Evolutionary conservation across 2,329 filamentous ascomycete genomes (phyloP), one percentile per base, ranked within the genome.

Genomic region (Microdochium trichocladiopsis): DNA sequence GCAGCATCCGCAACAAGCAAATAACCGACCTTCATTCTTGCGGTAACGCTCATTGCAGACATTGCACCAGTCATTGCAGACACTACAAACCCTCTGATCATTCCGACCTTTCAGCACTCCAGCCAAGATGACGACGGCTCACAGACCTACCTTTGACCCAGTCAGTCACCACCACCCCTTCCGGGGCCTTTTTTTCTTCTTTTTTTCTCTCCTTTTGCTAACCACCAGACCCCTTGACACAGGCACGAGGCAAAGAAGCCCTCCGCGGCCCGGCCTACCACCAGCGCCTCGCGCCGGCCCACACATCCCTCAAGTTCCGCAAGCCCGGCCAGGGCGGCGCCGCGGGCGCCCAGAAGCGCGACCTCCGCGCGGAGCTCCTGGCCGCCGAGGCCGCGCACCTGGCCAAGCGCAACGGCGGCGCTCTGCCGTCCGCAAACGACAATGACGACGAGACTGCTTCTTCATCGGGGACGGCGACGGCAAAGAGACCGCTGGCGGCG

Each of bases 71-170:
- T 14, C 28, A 22, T 18, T 6, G 5, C 41, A 45, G 3, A 45
- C 16, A 18, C 41, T 21, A 21, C n/a, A n/a, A n/a, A n/a, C n/a
- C n/a, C n/a, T n/a, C n/a, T n/a, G n/a, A n/a, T n/a, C 36, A 16
- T 10, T 9, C 22, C 6, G 6, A 45, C n/a, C 21, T 16, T 12
- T 21, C 14, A 49, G 33, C 36, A 37, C 52, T 41, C 22, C 52
- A 51, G 37, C n/a, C 55, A 69, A 60, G n/a, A 86, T 87, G 83
- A 86, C 83, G 58, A 81, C 77, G 71, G 83, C 83, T 43, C 83
- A 87, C 60, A 88, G 94, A 73, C 94, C 94, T 52, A 99, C 94
- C 0, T 99, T 99, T 67, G 94, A 99, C 69, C 94, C 94, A 58
- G 89, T 92, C 80, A 58, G 77, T 58, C 50, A 23, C 21, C 41